Base-by-base conservation (phyloP, 305 asterid genomes). In the Solanum hybrid region DNA sequence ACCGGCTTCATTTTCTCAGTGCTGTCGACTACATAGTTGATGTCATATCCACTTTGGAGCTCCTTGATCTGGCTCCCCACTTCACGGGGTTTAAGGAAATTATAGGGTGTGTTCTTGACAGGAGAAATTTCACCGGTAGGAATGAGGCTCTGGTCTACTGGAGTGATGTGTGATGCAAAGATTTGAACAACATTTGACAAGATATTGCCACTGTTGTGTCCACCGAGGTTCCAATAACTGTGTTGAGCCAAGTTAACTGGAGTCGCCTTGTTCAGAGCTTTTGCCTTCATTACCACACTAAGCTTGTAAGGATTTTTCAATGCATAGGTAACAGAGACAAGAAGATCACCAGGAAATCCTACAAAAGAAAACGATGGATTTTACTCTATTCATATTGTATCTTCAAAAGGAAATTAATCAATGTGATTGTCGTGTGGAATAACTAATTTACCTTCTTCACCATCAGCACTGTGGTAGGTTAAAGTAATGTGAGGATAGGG, bases 171-270 rank as follows among this genome's bases (percentile, higher is more conserved):
- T 29, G 99, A 94, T 0, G 95, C 97, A 69, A 94, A 93, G 27
- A 96, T 90, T 51, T 93, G 97, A 3, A 96, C 84, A 92, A 91
- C 88, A 5, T 96, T 91, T 6, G 96, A 93, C 5, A 94, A 93
- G 60, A 96, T 91, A 89, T 90, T 56, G 7, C 98, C 99, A 60
- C 93, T 93, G 90, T 87, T 90, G 88, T 96, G 99, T 82, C 95
- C 95, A 5, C 95, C 98, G n/a, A 96, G 96, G 92, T 96, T 96
- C 96, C 96, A 96, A 89, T 95, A 95, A 80, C 86, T 87, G 91
- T 96, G 99, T 36, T 95, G 98, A 79, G 98, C 97, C 0, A 96
- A 95, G 92, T 94, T 96, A 64, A 96, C 85, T 1, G 98, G 98
- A 6, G 98, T 95, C 26, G 96, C 94, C 90, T 95, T 96, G 91